Conservation (phyloP, 2,329 filamentous ascomycete genomes). For the Cryphonectria nitschkei region DNA sequence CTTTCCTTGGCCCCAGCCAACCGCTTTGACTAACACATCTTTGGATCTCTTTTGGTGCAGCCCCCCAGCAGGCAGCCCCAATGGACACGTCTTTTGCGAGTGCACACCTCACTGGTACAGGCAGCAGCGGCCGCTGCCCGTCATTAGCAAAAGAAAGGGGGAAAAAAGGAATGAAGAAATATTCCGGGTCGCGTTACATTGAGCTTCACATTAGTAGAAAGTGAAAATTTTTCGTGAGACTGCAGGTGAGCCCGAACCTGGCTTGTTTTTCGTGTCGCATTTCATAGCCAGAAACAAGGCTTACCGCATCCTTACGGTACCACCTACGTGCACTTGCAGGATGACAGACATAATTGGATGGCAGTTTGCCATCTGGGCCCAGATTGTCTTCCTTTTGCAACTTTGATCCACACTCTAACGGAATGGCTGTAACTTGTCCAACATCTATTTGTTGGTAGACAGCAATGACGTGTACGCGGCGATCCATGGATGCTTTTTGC, state of each 20-base stretch:
- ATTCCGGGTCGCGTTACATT: background rate
- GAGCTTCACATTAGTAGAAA: background rate
- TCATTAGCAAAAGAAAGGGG: background rate
- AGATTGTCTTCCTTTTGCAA: background rate
- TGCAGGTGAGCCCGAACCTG: slow-evolving; percentile 4
- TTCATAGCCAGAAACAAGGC: background rate
- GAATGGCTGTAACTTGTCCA: background rate
- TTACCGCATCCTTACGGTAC: background rate
- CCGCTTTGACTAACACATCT: background rate
- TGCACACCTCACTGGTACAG: background rate
- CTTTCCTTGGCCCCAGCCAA: background rate
- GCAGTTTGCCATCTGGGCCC: background rate
- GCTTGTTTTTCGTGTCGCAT: background rate
- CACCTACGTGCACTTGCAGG: background rate
- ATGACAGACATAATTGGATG: background rate
- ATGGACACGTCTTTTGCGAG: background rate
- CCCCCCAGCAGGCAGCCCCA: background rate
- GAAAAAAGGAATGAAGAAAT: background rate
- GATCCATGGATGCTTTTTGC: background rate
- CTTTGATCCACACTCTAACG: background rate
- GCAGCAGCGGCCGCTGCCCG: background rate
- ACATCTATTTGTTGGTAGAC: background rate
- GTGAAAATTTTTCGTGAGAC: background rate
- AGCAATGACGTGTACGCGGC: background rate
- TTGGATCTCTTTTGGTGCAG: background rate